Conservation (phyloP, 345 rosid species). For the Carallia brachiata region DNA sequence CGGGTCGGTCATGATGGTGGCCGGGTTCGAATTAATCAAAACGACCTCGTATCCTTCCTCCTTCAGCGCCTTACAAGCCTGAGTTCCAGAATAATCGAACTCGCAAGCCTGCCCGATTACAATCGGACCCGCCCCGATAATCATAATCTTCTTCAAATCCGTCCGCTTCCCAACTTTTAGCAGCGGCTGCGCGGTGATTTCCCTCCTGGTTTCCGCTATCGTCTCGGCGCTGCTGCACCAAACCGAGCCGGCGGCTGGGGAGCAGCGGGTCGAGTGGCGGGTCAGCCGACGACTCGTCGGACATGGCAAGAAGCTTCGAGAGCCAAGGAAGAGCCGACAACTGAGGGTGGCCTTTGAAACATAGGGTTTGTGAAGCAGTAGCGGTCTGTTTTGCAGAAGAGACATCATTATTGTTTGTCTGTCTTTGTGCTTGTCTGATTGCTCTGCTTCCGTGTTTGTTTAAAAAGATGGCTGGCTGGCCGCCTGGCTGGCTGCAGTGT, state of each 20-base stretch:
- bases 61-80: conserved; percentile 84
- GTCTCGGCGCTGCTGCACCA: conserved; percentile 9
- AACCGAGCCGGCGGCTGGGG: neutral
- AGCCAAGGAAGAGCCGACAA: too few species aligned
- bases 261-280: neutral
- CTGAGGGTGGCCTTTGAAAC: too few species aligned
- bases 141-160: conserved; percentile 85
- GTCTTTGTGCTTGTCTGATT: too few species aligned
- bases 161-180: conserved; percentile 52
- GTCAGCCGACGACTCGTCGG: neutral
- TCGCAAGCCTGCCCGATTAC: conserved; percentile 99
- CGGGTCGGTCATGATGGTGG: conserved; percentile 98
- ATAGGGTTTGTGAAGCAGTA: too few species aligned
- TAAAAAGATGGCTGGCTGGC: too few species aligned
- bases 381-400: too few species aligned
- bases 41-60: conserved; percentile 91
- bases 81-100: conserved; percentile 97
- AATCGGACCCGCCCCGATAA: conserved; percentile 95
- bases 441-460: too few species aligned
- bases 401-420: too few species aligned
- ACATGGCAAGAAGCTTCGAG: too few species aligned
- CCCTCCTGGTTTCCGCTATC: neutral
- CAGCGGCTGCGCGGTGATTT: neutral
- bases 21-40: conserved; percentile 91
- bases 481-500: too few species aligned